Percentiles rank a stretch among this genome's conserved stretches.
phyloP scores from a whole-genome alignment of 1,284 basidiomycete genomes.

The Ustilago sp. region DNA sequence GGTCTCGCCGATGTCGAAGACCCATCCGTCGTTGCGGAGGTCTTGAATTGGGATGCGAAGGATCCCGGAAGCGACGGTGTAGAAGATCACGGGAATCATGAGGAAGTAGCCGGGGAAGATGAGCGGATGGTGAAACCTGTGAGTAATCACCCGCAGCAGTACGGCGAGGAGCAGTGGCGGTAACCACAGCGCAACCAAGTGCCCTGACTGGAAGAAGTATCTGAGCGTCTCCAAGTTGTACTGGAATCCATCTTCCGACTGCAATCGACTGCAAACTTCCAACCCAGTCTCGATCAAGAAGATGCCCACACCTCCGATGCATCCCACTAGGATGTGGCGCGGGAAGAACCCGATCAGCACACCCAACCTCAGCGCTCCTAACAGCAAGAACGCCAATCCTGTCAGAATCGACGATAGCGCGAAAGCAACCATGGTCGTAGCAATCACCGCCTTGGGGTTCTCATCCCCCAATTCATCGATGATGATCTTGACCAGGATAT shows the following conservation, averaged over 20 bases:
- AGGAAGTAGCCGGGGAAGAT: constrained; percentile 91
- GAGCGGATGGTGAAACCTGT: constrained; percentile 85
- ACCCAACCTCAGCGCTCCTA: constrained; percentile 83
- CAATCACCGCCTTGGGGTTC: constrained; percentile 79
- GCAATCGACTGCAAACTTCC: constrained; percentile 83
- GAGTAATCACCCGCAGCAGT: constrained; percentile 83
- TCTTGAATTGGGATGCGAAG: constrained; percentile 76
- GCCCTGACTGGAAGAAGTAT: constrained; percentile 70
- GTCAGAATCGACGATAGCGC: constrained; percentile 91
- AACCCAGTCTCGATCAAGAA: constrained; percentile 77
- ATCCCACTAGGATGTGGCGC: constrained; percentile 83
- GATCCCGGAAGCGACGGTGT: constrained; percentile 77
- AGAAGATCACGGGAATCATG: constrained; percentile 84
- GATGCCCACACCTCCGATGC: constrained; percentile 94
- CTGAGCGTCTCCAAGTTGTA: constrained; percentile 77
- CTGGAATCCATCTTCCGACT: constrained; percentile 80
- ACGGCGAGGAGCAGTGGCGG: constrained; percentile 83
- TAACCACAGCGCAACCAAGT: constrained; percentile 80
- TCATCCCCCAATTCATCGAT: constrained; percentile 79
- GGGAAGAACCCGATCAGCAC: constrained; percentile 94
- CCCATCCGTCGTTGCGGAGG: constrained; percentile 81
- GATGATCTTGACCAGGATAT: constrained; percentile 86
- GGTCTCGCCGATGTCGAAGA: constrained; percentile 81
- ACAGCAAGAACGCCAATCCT: constrained; percentile 72
- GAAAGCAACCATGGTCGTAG: constrained; percentile 91